A percentile compares a stretch with the other conserved stretches of the same genome.
phyloP scores from a whole-genome alignment of 495 filamentous ascomycete species.

The Penicillium tannophilum region DNA sequence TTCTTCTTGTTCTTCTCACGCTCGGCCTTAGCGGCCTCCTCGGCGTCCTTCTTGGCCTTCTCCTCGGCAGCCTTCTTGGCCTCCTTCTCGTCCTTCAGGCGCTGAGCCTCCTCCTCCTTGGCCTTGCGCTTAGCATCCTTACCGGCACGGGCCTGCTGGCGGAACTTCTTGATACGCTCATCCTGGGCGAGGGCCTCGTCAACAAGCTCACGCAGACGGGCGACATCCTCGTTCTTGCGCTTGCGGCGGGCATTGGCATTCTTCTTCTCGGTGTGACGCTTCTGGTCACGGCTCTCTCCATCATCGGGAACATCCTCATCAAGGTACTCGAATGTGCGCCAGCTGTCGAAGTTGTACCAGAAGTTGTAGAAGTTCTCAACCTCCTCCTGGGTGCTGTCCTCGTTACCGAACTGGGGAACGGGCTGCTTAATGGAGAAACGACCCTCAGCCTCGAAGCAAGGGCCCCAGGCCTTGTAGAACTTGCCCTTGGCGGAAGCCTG shows the following conservation, averaged over 20 bases:
- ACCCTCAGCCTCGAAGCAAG: constrained; percentile 83
- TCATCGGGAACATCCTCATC: constrained; percentile 99
- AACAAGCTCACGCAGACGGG: constrained; percentile 82
- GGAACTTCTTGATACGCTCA: constrained; percentile 97
- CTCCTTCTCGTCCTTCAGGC: constrained; percentile 75
- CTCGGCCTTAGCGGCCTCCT: constrained; percentile 80
- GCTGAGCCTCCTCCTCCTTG: constrained; percentile 87
- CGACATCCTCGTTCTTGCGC: constrained; percentile 97
- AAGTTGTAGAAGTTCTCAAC: constrained; percentile 98
- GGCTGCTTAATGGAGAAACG: constrained; percentile 91
- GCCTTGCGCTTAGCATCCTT: constrained; percentile 93
- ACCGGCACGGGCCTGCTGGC: constrained; percentile 81
- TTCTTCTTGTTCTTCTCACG: constrained; percentile 89
- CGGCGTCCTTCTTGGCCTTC: constrained; percentile 74
- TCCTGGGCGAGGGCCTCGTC: constrained; percentile 81
- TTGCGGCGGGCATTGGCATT: constrained; percentile 96
- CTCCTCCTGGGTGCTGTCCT: constrained; percentile 81
- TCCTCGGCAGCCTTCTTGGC: constrained; percentile 78
- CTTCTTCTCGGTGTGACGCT: constrained; percentile 96
- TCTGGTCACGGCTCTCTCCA: constrained; percentile 98
- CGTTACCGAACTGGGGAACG: constrained; percentile 81
- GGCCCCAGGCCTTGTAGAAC: constrained; percentile 91
- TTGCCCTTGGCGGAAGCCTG: constrained; percentile 71
- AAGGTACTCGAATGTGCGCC: constrained; percentile 96
- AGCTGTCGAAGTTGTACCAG: constrained; percentile 99